These are phyloP conservation scores for Phytopythium oedochilum DNA, from an alignment of 352 stramenopile species.

Conservation along the genomic window DNA sequence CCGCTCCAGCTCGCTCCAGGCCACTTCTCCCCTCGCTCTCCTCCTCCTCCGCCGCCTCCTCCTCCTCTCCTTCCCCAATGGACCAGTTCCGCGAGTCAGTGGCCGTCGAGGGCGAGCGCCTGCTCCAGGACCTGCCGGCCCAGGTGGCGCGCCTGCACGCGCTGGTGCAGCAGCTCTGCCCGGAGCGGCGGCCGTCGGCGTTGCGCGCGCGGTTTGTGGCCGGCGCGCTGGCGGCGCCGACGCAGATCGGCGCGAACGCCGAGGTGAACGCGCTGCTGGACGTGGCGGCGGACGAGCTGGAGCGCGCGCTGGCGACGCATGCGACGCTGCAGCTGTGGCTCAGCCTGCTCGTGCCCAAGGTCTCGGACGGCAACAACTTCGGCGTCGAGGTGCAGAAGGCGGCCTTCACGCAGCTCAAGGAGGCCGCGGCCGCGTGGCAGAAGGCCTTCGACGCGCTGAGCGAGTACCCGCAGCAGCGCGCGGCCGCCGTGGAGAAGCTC, in stretches of 20 bases:
- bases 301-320: constrained; percentile 35
- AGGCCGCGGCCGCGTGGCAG: constrained; percentile 57
- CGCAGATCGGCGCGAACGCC: constrained; percentile 31
- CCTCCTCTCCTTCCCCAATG: constrained; percentile 19
- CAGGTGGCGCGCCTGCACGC: constrained; percentile 35
- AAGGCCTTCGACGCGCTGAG: constrained; percentile 71
- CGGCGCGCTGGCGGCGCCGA: constrained; percentile 20
- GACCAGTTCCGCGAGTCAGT: constrained; percentile 46
- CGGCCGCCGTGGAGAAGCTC: constrained; percentile 66
- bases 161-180: constrained; percentile 42
- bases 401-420: constrained; percentile 62
- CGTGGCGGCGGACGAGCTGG: constrained; percentile 51
- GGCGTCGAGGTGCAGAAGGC: constrained; percentile 84
- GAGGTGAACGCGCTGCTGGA: constrained; percentile 33
- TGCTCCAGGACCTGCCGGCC: constrained; percentile 47
- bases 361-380: constrained; percentile 87
- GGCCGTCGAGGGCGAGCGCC: constrained; percentile 25
- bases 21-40: not conserved
- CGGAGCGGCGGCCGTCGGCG: constrained; percentile 31
- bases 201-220: constrained; percentile 34
- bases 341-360: constrained; percentile 64
- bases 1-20: not conserved
- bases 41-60: not conserved
- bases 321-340: constrained; percentile 69
- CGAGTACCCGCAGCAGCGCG: constrained; percentile 65